Conservation (phyloP, 2,329 filamentous ascomycete genomes). For the Aphanocladium album region DNA sequence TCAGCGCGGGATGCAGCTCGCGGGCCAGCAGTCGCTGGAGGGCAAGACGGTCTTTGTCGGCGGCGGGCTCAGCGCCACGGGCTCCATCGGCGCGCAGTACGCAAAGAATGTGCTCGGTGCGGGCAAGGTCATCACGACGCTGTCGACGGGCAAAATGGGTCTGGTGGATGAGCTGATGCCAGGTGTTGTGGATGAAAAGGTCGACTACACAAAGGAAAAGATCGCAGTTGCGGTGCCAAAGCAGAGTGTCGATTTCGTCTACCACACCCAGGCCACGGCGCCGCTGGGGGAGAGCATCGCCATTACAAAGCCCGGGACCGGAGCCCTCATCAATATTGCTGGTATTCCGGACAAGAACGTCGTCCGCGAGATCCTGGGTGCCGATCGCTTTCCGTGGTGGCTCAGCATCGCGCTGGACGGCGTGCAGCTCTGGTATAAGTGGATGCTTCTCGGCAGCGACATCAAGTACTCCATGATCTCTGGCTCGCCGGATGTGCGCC, state of each 20-base stretch:
- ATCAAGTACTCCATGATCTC: conserved; percentile 42
- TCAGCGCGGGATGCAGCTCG: conserved; percentile 31
- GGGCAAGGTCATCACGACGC: conserved; percentile 43
- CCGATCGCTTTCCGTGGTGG: conserved; percentile 29
- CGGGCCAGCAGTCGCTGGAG: conserved; percentile 33
- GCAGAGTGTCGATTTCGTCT: conserved; percentile 44
- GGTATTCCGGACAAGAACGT: conserved; percentile 30
- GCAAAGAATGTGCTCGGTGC: conserved; percentile 47
- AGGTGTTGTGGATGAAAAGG: conserved; percentile 43
- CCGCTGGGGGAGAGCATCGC: conserved; percentile 35
- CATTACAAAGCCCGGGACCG: conserved; percentile 31
- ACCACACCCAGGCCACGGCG: conserved; percentile 40
- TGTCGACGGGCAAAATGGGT: conserved; percentile 46
- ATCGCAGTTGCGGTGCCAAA: conserved; percentile 31
- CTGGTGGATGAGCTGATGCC: conserved; percentile 37
- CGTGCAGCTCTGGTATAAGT: conserved; percentile 36
- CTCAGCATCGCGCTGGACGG: conserved; percentile 31
- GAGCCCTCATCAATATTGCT: conserved; percentile 37
- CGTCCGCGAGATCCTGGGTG: conserved; percentile 28
- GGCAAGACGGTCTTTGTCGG: conserved; percentile 49
- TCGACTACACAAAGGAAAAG: conserved; percentile 45
- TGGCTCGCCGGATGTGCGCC: conserved; percentile 33
- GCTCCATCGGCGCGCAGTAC: conserved; percentile 42
- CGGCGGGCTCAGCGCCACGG: conserved; percentile 44
- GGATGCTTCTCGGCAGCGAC: conserved; percentile 38